These are phyloP conservation scores for Tricholoma terreum DNA, from an alignment of 768 basidiomycete species.

Conservation along the genomic window DNA sequence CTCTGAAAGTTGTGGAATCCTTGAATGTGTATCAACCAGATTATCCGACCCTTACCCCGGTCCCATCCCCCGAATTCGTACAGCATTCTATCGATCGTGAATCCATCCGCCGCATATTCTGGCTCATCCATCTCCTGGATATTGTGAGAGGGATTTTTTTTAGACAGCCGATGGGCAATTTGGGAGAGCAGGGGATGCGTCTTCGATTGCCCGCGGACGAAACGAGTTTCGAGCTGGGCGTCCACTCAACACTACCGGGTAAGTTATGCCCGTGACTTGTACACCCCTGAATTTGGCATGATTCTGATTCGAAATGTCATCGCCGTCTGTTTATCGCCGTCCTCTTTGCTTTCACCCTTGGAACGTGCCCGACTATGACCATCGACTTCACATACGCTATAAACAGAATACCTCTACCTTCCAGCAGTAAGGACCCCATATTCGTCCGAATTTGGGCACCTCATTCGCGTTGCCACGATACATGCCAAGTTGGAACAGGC, in stretches of 20 bases:
- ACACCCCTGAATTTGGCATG: not conserved
- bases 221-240: constrained; percentile 73
- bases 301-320: not conserved
- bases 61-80: constrained; percentile 57
- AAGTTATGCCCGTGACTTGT: constrained; percentile 20
- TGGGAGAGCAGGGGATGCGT: constrained; percentile 44
- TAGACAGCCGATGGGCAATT: constrained; percentile 40
- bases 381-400: constrained; percentile 11
- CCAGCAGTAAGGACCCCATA: constrained; percentile 57
- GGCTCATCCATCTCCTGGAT: constrained; percentile 69
- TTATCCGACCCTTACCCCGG: constrained; percentile 54
- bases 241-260: constrained; percentile 54
- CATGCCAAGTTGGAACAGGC: constrained; percentile 59
- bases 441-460: constrained; percentile 73
- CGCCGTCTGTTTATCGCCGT: constrained; percentile 2
- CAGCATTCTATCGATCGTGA: constrained; percentile 68
- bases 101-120: constrained; percentile 78
- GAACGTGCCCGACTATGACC: not conserved
- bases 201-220: constrained; percentile 79
- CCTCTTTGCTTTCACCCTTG: constrained; percentile 1
- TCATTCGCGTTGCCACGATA: constrained; percentile 66
- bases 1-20: constrained; percentile 63
- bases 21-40: constrained; percentile 66
- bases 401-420: constrained; percentile 66
- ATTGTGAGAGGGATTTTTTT: constrained; percentile 44